phyloP scores from a whole-genome alignment of 805 yeast genomes.

The Schizosaccharomyces octosporus region DNA sequence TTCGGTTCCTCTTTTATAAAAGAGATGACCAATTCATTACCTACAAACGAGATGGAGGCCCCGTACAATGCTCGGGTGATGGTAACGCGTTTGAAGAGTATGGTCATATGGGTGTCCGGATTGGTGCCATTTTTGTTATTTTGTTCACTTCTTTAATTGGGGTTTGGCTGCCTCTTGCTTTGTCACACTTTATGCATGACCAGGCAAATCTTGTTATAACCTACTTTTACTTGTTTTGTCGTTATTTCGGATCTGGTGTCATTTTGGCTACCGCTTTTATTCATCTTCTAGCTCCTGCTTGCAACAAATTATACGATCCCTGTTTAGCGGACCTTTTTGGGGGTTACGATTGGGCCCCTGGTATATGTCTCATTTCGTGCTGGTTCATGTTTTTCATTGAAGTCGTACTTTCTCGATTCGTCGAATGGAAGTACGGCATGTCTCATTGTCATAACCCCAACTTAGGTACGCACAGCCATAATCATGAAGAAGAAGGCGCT shows the following conservation, averaged over 20 bases:
- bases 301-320: constrained; percentile 8
- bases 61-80: neutral
- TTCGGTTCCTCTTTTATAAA: neutral
- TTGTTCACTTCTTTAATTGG: constrained; percentile 20
- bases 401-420: constrained; percentile 20
- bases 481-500: neutral
- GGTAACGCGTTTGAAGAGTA: constrained; percentile 15
- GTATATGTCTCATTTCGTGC: constrained; percentile 24
- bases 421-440: constrained; percentile 16
- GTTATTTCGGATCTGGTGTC: constrained; percentile 39
- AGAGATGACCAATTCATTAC: neutral
- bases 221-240: constrained; percentile 7
- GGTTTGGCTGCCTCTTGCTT: constrained; percentile 22
- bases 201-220: constrained; percentile 5
- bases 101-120: constrained; percentile 23
- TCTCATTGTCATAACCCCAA: constrained; percentile 10
- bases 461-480: neutral
- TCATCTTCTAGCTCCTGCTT: constrained; percentile 7
- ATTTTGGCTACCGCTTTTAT: constrained; percentile 54
- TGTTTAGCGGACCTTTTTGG: constrained; percentile 26
- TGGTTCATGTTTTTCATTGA: constrained; percentile 21
- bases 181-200: constrained; percentile 7
- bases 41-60: too few relatives aligned
- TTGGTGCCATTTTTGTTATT: constrained; percentile 39
- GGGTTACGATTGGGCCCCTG: constrained; percentile 32